A percentile compares a stretch with the other conserved stretches of the same genome.
phyloP scores from a whole-genome alignment of 768 basidiomycete genomes.

The Panellus pusillus region DNA sequence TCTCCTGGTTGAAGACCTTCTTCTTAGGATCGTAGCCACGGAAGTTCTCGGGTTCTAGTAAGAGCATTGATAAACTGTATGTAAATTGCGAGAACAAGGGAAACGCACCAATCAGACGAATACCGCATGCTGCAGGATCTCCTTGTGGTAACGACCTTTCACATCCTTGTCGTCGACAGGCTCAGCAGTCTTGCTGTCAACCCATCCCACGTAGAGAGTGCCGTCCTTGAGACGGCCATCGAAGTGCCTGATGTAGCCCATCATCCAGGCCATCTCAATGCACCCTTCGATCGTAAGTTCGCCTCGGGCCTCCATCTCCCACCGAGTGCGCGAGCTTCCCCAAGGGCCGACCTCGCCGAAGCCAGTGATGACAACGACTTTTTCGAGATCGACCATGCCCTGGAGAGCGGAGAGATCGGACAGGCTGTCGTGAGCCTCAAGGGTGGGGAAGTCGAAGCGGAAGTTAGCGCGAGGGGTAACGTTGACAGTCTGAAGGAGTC shows the following conservation, averaged over 20 bases:
- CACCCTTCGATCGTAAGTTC: conserved; percentile 96
- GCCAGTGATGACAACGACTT: conserved; percentile 94
- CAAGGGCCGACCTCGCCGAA: conserved; percentile 98
- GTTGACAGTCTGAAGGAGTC: conserved; percentile 87
- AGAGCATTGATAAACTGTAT: conserved; percentile 15
- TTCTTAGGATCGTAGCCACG: conserved; percentile 97
- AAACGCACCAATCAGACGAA: conserved; percentile 85
- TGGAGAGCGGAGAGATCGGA: conserved; percentile 76
- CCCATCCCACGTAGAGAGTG: conserved; percentile 95
- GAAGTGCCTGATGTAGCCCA: conserved; percentile 98
- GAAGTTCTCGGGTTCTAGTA: conserved; percentile 93
- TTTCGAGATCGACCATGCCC: conserved; percentile 92
- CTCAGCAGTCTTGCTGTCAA: conserved; percentile 89
- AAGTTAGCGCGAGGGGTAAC: conserved; percentile 98
- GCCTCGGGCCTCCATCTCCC: conserved; percentile 99
- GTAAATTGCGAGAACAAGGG: not conserved
- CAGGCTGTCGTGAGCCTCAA: conserved; percentile 73
- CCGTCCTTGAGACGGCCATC: conserved; percentile 95
- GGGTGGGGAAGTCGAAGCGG: conserved; percentile 88
- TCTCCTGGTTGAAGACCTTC: conserved; percentile 96
- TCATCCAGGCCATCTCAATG: conserved; percentile 99
- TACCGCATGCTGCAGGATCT: conserved; percentile 90
- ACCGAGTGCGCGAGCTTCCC: conserved; percentile 96
- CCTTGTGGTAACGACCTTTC: conserved; percentile 90
- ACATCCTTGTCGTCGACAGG: conserved; percentile 99